A percentile compares a stretch with the other conserved stretches of the same genome.
Evolutionary conservation across 306 rosid species (phyloP).

Genomic region (Benincasa hispida): DNA sequence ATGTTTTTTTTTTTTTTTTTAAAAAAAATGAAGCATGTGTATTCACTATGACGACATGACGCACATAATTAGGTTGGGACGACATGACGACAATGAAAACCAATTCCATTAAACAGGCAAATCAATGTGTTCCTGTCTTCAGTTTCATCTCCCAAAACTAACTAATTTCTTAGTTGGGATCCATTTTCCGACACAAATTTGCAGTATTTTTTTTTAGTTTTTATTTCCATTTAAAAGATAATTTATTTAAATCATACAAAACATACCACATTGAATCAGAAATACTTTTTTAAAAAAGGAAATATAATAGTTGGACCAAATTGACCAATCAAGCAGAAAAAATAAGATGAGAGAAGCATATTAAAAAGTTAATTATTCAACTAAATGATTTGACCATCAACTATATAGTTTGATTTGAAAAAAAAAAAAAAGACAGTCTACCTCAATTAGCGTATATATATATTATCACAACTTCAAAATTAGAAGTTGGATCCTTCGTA

Average conservation of each 20-base stretch:
- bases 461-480: no score
- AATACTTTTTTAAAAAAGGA: no score
- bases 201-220: background rate
- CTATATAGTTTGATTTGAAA: no score
- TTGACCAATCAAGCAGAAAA: background rate
- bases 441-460: no score
- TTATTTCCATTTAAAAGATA: background rate
- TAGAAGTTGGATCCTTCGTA: no score
- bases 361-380: no score
- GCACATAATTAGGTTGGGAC: background rate
- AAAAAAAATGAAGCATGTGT: no score
- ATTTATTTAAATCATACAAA: background rate
- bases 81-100: background rate
- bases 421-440: no score
- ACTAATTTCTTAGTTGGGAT: background rate
- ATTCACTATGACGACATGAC: background rate
- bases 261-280: background rate
- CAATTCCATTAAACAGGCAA: background rate
- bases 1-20: no score
- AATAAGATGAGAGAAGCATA: no score
- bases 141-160: background rate
- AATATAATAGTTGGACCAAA: background rate
- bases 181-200: no score
- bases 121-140: background rate
- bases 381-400: background rate